Conservation (phyloP, 2,329 filamentous ascomycete species). For the Botryotinia calthae region DNA sequence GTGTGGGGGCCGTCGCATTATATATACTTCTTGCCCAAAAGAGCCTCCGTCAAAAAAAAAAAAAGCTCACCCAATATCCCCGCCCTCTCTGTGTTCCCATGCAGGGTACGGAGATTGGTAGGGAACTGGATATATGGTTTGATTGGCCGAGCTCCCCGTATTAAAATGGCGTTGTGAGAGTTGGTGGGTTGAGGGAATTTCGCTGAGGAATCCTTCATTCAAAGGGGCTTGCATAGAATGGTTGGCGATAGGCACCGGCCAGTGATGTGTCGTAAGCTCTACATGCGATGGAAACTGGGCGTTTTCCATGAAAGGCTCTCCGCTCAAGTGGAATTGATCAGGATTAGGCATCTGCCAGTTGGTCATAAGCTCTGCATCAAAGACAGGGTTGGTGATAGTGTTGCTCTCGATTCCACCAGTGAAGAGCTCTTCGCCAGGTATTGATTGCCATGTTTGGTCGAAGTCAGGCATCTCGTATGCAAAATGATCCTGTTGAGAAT, state of each 20-base stretch:
- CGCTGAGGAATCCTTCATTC: no score
- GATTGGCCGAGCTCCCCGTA: not conserved
- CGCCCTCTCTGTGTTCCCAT: not conserved
- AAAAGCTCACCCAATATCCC: not conserved
- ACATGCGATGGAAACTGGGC: not conserved
- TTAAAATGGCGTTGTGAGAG: not conserved
- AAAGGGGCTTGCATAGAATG: not conserved
- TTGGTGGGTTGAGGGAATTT: not conserved
- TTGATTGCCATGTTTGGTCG: not conserved
- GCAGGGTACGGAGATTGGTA: not conserved
- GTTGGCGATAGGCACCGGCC: not conserved
- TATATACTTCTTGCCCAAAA: no score
- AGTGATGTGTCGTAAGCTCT: not conserved
- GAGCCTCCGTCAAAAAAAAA: no score
- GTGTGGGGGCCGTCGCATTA: not conserved
- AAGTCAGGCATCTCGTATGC: not conserved
- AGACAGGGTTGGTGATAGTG: not conserved
- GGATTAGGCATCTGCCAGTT: not conserved
- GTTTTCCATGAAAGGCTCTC: not conserved
- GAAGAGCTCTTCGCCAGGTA: not conserved
- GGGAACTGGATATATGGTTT: not conserved
- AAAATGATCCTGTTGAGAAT: not conserved
- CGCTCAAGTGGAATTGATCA: not conserved
- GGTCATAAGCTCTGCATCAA: not conserved
- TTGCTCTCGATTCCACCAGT: not conserved